A percentile compares a stretch with the other conserved stretches of the same genome.
phyloP scores from a whole-genome alignment of 352 stramenopile genomes.

The Saprolegnia diclina region DNA sequence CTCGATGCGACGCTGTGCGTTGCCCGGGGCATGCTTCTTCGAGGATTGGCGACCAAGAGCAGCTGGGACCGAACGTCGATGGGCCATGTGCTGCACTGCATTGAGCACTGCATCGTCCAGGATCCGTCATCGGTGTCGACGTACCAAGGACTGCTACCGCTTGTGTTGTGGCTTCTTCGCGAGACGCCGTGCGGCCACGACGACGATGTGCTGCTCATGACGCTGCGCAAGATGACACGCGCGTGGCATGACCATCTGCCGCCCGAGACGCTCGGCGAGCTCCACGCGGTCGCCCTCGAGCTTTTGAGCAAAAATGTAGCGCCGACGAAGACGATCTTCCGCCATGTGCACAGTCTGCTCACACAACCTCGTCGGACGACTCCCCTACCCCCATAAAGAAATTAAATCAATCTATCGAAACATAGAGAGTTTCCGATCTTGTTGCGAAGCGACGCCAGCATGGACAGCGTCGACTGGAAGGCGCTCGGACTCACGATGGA shows the following conservation, averaged over 20 bases:
- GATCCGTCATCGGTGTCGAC: neutral
- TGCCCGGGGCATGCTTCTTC: neutral
- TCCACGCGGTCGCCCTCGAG: no score
- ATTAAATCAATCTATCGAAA: no score
- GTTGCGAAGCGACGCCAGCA: neutral
- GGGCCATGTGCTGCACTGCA: neutral
- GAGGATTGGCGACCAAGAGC: neutral
- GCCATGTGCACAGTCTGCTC: no score
- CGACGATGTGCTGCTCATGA: no score
- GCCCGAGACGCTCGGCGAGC: no score
- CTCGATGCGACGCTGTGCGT: neutral
- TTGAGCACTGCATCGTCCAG: neutral
- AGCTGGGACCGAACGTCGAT: neutral
- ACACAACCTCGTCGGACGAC: no score
- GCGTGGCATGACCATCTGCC: no score
- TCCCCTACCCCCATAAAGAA: no score
- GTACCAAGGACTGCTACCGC: neutral
- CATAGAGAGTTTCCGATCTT: neutral
- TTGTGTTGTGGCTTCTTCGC: neutral
- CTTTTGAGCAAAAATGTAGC: no score
- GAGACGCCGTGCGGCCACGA: no score
- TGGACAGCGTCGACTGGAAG: conserved; percentile 3
- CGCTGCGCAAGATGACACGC: no score
- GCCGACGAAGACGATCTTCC: no score
- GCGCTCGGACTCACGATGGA: conserved; percentile 17